Evolutionary conservation across 345 rosid genomes (phyloP).

Genomic region (Geranium rotundifolium): DNA sequence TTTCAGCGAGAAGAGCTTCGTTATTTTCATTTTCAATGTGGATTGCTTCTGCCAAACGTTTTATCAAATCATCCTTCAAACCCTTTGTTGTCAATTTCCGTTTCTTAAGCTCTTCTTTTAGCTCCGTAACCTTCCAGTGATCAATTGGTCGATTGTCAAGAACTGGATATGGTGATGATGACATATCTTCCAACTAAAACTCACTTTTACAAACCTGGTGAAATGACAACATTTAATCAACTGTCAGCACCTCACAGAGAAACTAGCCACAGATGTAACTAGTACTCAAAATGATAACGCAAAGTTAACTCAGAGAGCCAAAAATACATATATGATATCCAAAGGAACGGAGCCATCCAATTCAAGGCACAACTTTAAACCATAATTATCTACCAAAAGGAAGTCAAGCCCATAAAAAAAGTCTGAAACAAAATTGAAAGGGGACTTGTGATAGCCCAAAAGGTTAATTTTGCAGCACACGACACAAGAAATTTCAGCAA

Average conservation of each 20-base stretch:
- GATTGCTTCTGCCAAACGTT: slow-evolving; percentile 66
- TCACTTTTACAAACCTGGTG: slow-evolving; percentile 14
- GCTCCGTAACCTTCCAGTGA: slow-evolving; percentile 86
- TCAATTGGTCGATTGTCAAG: slow-evolving; percentile 70
- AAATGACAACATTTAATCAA: slow-evolving; percentile 6
- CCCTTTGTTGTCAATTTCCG: slow-evolving; percentile 57
- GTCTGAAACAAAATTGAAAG: no score
- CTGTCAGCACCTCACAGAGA: slow-evolving; percentile 5
- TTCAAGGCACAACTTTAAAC: no score
- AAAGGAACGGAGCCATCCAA: not conserved
- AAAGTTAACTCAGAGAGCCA: not conserved
- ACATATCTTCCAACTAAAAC: slow-evolving; percentile 36
- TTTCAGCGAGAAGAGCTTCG: slow-evolving; percentile 1
- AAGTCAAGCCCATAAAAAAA: no score
- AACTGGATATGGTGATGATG: slow-evolving; percentile 70
- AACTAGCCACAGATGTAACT: not conserved
- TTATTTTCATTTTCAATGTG: slow-evolving; percentile 47
- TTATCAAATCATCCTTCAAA: slow-evolving; percentile 81
- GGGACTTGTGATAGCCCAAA: no score
- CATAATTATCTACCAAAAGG: no score
- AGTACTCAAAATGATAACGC: not conserved
- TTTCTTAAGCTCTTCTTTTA: slow-evolving; percentile 88
- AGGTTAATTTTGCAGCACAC: no score
- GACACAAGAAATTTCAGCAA: no score
- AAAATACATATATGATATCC: not conserved